These are phyloP conservation scores for Colletotrichum caudatum DNA, from an alignment of 2,329 filamentous ascomycete species.

Conservation along the genomic window DNA sequence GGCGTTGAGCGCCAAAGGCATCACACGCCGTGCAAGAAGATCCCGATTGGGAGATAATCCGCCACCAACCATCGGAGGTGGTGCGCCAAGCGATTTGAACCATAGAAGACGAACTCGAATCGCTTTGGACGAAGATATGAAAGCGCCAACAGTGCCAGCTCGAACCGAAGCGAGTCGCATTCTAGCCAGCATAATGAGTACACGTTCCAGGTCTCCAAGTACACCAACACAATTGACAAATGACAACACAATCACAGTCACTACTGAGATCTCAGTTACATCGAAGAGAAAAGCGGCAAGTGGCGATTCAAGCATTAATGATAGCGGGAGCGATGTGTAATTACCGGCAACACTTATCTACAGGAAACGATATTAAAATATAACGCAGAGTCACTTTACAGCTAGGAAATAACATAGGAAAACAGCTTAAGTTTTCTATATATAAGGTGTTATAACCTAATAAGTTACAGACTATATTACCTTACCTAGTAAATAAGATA, in stretches of 20 bases:
- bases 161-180: slow-evolving; percentile 26
- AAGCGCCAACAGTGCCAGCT: not conserved
- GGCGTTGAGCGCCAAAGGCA: not conserved
- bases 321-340: not conserved
- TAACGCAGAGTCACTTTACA: too few species aligned
- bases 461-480: too few species aligned
- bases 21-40: not conserved
- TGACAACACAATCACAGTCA: not conserved
- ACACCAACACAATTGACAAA: not conserved
- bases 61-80: slow-evolving; percentile 22
- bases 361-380: not conserved
- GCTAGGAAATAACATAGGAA: too few species aligned
- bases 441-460: too few species aligned
- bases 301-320: accelerated
- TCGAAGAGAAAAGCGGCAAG: not conserved
- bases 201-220: not conserved
- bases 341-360: not conserved
- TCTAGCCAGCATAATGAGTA: slow-evolving; percentile 25
- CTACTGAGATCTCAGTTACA: not conserved
- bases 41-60: accelerated
- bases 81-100: slow-evolving; percentile 1
- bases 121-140: not conserved
- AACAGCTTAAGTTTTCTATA: too few species aligned
- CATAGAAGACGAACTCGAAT: not conserved
- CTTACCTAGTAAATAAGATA: too few species aligned